Percentiles rank a stretch among this genome's conserved stretches.
Conservation (phyloP, 1,139 yeast genomes). For the Diutina pseudorugosa region DNA sequence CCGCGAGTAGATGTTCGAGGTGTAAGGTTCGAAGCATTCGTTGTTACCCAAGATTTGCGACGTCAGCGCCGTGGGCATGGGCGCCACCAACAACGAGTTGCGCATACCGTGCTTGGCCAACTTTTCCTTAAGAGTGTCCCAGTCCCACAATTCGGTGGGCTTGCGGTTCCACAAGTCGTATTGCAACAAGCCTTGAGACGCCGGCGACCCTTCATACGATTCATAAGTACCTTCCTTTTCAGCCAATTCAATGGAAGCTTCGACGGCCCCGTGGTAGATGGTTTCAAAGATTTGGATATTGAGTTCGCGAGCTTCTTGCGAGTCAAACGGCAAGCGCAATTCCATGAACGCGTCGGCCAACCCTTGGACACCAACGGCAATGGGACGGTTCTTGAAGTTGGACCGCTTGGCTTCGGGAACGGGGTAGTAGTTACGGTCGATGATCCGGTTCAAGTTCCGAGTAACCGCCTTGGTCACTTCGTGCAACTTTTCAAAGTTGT, state of each 20-base stretch:
- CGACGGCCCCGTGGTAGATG: constrained; percentile 77
- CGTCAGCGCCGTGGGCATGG: constrained; percentile 93
- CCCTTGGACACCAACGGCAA: constrained; percentile 86
- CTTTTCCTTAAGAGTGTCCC: constrained; percentile 57
- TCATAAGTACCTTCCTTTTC: constrained; percentile 52
- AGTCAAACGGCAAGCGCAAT: constrained; percentile 70
- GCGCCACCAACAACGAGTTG: constrained; percentile 77
- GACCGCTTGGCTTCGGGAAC: constrained; percentile 56
- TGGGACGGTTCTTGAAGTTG: constrained; percentile 71
- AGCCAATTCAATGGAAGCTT: constrained; percentile 70
- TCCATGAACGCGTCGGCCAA: constrained; percentile 76
- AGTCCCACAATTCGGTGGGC: constrained; percentile 62
- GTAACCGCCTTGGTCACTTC: constrained; percentile 63
- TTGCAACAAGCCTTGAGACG: constrained; percentile 67
- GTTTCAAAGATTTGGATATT: constrained; percentile 82
- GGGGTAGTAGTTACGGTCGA: constrained; percentile 74
- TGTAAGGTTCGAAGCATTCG: constrained; percentile 87
- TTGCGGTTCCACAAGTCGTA: constrained; percentile 72
- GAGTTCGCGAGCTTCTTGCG: constrained; percentile 54
- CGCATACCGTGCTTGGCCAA: constrained; percentile 56
- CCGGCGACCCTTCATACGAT: constrained; percentile 68
- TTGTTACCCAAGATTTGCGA: constrained; percentile 83
- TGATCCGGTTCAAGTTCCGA: constrained; percentile 61
- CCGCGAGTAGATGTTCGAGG: constrained; percentile 78
- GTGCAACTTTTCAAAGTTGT: constrained; percentile 63